phyloP scores from a whole-genome alignment of 495 filamentous ascomycete species.

The Hypomontagnella submonticulosa region DNA sequence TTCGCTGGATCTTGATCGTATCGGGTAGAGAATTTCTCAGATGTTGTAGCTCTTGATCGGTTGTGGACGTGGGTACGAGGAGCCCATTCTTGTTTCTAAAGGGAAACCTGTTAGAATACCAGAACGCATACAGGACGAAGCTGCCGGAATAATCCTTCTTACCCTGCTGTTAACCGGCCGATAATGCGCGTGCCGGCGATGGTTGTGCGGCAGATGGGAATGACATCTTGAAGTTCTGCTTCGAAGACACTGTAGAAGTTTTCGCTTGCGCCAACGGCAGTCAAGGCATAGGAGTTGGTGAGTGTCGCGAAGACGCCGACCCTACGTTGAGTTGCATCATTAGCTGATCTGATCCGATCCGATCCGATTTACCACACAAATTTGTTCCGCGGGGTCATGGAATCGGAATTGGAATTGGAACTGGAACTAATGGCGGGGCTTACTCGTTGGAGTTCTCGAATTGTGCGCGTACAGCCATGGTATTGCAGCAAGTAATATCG shows the following conservation, averaged over 20 bases:
- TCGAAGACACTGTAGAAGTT: conserved; percentile 99
- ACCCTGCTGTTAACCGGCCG: conserved; percentile 94
- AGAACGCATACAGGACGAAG: neutral
- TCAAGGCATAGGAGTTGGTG: conserved; percentile 94
- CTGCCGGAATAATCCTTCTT: conserved; percentile 47
- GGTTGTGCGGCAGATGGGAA: conserved; percentile 97
- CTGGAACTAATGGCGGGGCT: conserved; percentile 48
- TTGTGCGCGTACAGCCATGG: conserved; percentile 85
- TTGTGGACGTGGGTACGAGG: conserved; percentile 93
- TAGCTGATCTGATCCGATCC: conserved; percentile 14
- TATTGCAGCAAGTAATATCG: conserved; percentile 14
- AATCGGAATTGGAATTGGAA: neutral
- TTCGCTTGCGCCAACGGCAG: conserved; percentile 93
- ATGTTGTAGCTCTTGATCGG: conserved; percentile 97
- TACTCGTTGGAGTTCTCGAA: conserved; percentile 99
- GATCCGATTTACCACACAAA: conserved; percentile 23
- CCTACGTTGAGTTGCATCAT: conserved; percentile 62
- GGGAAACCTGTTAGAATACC: conserved; percentile 21
- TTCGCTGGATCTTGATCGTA: conserved; percentile 86
- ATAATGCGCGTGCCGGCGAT: conserved; percentile 97
- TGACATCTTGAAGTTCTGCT: conserved; percentile 95
- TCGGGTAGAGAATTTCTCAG: conserved; percentile 94
- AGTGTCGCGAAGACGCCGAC: conserved; percentile 96
- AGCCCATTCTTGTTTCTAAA: conserved; percentile 92
- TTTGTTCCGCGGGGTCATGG: conserved; percentile 40